phyloP scores from a whole-genome alignment of 129 eudicot genomes.

The Sambucus nigra region DNA sequence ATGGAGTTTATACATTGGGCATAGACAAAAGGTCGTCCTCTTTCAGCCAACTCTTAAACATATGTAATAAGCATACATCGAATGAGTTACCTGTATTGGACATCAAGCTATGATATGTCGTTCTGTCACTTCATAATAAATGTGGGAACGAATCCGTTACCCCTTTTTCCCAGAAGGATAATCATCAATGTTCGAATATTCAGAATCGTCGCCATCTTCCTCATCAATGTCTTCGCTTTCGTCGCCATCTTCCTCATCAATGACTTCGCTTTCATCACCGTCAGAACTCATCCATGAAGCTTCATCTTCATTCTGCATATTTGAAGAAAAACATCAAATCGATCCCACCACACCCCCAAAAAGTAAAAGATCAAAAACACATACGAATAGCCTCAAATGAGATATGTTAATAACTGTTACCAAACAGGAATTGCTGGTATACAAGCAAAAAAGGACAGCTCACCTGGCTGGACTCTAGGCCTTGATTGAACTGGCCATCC shows the following conservation, averaged over 20 bases:
- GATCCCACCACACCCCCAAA: no score
- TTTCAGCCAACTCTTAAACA: not conserved
- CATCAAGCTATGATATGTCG: not conserved
- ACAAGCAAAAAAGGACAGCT: conserved; percentile 7
- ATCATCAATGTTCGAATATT: conserved; percentile 16
- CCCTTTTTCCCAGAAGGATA: conserved; percentile 8
- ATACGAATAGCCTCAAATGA: not conserved
- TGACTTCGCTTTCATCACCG: conserved; percentile 23
- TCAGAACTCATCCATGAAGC: conserved; percentile 29
- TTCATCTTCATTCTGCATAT: conserved; percentile 65
- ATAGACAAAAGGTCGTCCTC: not conserved
- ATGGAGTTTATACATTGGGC: no score
- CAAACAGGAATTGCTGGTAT: not conserved
- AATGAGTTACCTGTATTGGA: not conserved
- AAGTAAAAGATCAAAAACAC: not conserved
- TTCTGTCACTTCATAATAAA: not conserved
- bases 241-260: conserved; percentile 29
- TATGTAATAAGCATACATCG: conserved; percentile 6
- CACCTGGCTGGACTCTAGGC: conserved; percentile 35
- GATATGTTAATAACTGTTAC: not conserved
- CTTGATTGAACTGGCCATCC: conserved; percentile 26
- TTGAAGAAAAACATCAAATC: not conserved
- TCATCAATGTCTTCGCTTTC: conserved; percentile 29
- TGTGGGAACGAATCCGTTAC: not conserved
- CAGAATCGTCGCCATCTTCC: conserved; percentile 37